phyloP scores from a whole-genome alignment of 2,329 filamentous ascomycete genomes.

The Ceratocystis lukuohia region DNA sequence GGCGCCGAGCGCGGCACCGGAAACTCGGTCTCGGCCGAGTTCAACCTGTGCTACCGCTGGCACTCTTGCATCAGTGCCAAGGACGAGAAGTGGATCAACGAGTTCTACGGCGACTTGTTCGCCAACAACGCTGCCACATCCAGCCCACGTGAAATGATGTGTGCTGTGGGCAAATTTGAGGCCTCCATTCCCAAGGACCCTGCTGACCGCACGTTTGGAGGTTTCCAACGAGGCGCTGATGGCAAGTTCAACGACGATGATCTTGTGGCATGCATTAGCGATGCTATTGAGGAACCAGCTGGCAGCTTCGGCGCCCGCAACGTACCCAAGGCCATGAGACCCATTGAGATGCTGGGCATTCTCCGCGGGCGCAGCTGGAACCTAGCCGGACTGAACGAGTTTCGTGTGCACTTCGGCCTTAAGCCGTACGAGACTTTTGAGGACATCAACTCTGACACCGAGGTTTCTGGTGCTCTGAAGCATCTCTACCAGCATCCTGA shows the following conservation, averaged over 20 bases:
- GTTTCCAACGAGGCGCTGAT: constrained; percentile 48
- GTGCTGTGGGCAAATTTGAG: constrained; percentile 51
- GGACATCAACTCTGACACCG: constrained; percentile 68
- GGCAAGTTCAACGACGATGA: constrained; percentile 65
- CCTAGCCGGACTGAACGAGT: constrained; percentile 67
- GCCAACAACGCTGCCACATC: constrained; percentile 27
- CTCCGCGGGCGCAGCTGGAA: constrained; percentile 66
- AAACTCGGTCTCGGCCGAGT: constrained; percentile 75
- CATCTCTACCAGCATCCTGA: constrained; percentile 67
- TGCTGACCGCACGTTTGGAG: constrained; percentile 51
- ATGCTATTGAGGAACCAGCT: constrained; percentile 63
- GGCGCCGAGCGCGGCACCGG: constrained; percentile 59
- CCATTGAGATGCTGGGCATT: constrained; percentile 70
- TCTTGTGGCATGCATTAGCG: constrained; percentile 54
- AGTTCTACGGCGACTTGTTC: constrained; percentile 39
- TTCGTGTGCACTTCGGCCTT: constrained; percentile 67
- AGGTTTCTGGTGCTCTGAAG: constrained; percentile 50
- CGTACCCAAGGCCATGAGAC: constrained; percentile 58
- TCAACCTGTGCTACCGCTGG: constrained; percentile 81
- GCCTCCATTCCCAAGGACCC: constrained; percentile 51
- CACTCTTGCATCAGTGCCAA: constrained; percentile 63
- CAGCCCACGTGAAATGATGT: constrained; percentile 46
- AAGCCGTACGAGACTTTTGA: constrained; percentile 66
- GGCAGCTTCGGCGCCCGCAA: constrained; percentile 61
- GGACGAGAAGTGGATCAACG: constrained; percentile 70